Evolutionary conservation across 225 moss, liverwort and hornwort species (phyloP).

Genomic region (Asterella californica): DNA sequence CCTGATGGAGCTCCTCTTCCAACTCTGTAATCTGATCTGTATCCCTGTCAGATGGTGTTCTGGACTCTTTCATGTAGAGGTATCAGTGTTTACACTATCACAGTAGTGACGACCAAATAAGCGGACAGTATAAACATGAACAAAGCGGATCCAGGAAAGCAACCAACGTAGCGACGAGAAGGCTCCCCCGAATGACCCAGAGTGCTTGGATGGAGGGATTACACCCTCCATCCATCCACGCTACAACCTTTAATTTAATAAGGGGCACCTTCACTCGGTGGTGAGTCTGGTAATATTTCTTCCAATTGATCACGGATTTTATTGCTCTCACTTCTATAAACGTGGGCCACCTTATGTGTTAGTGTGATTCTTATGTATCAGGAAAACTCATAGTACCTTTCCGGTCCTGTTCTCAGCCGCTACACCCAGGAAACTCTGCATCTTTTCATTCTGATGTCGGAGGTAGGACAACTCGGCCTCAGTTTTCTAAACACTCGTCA

Average conservation of each 20-base stretch:
- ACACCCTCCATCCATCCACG: not conserved
- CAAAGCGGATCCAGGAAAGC: too few relatives aligned
- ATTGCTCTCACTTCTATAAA: not conserved
- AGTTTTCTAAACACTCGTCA: constrained; percentile 23
- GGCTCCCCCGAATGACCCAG: too few relatives aligned
- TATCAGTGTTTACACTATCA: too few relatives aligned
- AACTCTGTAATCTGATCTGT: constrained; percentile 32
- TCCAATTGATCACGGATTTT: not conserved
- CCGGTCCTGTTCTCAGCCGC: constrained; percentile 14
- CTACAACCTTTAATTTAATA: not conserved
- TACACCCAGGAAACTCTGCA: constrained; percentile 22
- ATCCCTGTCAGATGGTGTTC: constrained; percentile 6
- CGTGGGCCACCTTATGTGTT: too few relatives aligned
- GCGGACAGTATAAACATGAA: too few relatives aligned
- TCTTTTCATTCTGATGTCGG: constrained; percentile 15
- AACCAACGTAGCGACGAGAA: too few relatives aligned
- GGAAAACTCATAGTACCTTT: constrained; percentile 21
- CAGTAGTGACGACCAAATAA: too few relatives aligned
- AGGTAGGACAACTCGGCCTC: constrained; percentile 26
- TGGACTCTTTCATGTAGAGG: not conserved
- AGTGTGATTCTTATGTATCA: not conserved
- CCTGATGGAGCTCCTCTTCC: constrained; percentile 33
- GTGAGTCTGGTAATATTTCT: not conserved
- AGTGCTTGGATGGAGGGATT: too few relatives aligned
- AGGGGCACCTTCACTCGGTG: not conserved